Evolutionary conservation across 1,284 basidiomycete species (phyloP), one percentile per base, ranked within the genome.

Genomic region (Fomes fomentarius): DNA sequence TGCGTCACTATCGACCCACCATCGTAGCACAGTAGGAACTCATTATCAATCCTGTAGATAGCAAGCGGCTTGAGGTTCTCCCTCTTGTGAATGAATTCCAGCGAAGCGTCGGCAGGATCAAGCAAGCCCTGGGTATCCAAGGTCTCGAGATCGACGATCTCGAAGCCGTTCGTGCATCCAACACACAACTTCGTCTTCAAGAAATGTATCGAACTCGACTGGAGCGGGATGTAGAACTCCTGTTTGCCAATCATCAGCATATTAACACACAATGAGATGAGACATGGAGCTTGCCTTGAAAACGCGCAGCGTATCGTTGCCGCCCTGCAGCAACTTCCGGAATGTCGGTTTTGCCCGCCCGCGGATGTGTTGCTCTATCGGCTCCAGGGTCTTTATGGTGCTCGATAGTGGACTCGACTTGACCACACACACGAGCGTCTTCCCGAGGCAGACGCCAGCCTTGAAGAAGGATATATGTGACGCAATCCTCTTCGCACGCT

Each of bases 151-250:
- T 99, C 97, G 61, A 99, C 95, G 63, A 99, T 98, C 76, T 99
- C 97, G 70, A 99, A 99, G n/a, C 97, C 97, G 69, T 95, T 93
- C 14, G 95, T 94, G 69, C 95, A 97, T 1, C 96, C 97, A 12
- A 99, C 93, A 69, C 97, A 99, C 55, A 99, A 85, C 76, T 93
- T 94, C 50, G 96, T 98, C 79, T 97, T 98, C 65, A 99, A 82
- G 77, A 98, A 98, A 74, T 98, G 95, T 45, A 99, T 93, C 9
- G 95, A 98, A 60, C 87, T 94, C 46, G 94, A 96, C 73, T 98
- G 96, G 15, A 97, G 94, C 0, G 97, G 96, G 55, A 99, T 98
- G 72, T 99, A 99, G 74, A 99, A 99, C 73, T 99, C 94, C 92
- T 94, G 64, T 21, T 63, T 26, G 10, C 31, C 51, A 41, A 55